These are phyloP conservation scores for Solanum etuberosum DNA, from an alignment of 257 asterid genomes.

Conservation along the genomic window DNA sequence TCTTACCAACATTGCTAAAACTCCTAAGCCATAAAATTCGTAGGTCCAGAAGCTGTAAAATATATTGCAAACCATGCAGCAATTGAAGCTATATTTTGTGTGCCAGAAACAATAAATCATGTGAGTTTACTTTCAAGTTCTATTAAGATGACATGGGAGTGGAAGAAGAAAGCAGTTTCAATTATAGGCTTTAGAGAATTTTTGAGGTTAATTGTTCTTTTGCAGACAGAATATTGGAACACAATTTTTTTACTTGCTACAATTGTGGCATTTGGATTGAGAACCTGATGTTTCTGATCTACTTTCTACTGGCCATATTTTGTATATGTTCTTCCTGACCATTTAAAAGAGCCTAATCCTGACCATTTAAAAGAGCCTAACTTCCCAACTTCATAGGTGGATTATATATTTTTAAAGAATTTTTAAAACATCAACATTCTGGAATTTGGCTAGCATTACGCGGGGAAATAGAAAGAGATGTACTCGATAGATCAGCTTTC, in stretches of 20 bases:
- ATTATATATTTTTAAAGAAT: neutral
- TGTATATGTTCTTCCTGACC: neutral
- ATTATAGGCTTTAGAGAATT: neutral
- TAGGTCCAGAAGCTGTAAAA: constrained; percentile 72
- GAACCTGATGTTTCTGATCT: neutral
- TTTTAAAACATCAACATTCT: neutral
- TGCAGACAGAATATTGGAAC: neutral
- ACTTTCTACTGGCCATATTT: neutral
- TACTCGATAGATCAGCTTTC: neutral
- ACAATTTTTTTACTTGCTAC: neutral
- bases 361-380: neutral
- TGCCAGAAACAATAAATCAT: constrained; percentile 28
- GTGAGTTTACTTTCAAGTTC: constrained; percentile 23
- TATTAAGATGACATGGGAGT: neutral
- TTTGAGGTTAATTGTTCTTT: neutral
- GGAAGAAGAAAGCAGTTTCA: neutral
- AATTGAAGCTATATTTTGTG: constrained; percentile 49
- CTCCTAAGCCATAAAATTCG: constrained; percentile 2
- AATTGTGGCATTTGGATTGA: neutral
- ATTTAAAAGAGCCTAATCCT: neutral
- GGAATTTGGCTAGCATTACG: neutral
- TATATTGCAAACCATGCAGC: constrained; percentile 56
- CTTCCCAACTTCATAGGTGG: neutral
- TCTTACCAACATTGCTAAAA: neutral
- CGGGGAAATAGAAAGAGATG: neutral